Percentiles rank a stretch among this genome's conserved stretches.
These are phyloP conservation scores for Globisporangium yorkense DNA, from an alignment of 352 stramenopile genomes.

Conservation along the genomic window DNA sequence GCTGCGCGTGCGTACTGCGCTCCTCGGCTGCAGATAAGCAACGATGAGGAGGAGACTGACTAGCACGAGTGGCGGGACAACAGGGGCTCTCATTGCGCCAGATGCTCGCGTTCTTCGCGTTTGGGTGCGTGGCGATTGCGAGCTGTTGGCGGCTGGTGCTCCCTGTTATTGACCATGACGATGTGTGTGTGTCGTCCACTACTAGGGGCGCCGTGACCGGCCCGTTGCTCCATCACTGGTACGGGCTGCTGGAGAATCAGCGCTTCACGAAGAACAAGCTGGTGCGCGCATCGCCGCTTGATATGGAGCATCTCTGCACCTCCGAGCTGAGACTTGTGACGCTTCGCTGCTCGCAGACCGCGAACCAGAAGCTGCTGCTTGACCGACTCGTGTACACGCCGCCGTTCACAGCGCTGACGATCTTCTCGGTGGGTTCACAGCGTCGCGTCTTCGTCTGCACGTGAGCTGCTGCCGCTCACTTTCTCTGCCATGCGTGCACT, in stretches of 20 bases:
- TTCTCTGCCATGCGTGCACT: not conserved
- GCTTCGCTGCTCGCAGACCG: conserved; percentile 23
- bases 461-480: not conserved
- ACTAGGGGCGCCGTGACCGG: conserved; percentile 35
- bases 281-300: conserved; percentile 18
- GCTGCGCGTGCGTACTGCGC: conserved; percentile 28
- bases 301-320: too few relatives aligned
- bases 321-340: not conserved
- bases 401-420: conserved; percentile 58
- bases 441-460: not conserved
- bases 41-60: not conserved
- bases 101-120: conserved; percentile 65
- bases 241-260: conserved; percentile 59
- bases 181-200: not conserved
- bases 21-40: not conserved
- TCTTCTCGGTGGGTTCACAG: conserved; percentile 43
- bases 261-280: conserved; percentile 56
- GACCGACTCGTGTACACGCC: conserved; percentile 64
- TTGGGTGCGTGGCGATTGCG: conserved; percentile 28
- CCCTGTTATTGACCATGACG: not conserved
- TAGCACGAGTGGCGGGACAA: not conserved
- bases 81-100: conserved; percentile 59
- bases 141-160: not conserved
- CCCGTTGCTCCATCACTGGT: conserved; percentile 66
- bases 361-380: conserved; percentile 71